Conservation (phyloP, 305 asterid species). For the Solanum aculeatissimum region DNA sequence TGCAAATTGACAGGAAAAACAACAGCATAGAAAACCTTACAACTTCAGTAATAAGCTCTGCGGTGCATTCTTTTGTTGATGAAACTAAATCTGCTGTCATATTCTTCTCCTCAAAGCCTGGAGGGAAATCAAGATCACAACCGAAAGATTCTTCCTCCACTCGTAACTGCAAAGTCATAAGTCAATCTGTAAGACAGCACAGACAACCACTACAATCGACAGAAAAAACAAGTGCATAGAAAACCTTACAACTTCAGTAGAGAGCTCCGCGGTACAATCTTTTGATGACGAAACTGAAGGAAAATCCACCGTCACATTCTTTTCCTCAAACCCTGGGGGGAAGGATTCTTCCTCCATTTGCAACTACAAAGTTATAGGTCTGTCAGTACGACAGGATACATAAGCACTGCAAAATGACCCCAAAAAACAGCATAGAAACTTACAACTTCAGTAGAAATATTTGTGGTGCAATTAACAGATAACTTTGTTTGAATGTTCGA, state of each 20-base stretch:
- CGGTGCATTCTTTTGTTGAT: constrained; percentile 9
- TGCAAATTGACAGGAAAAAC: neutral
- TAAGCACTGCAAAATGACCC: neutral
- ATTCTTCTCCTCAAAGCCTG: constrained; percentile 59
- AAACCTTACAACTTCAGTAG: constrained; percentile 38
- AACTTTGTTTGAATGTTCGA: constrained; percentile 12
- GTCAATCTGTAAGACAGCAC: constrained; percentile 13
- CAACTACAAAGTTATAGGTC: constrained; percentile 35
- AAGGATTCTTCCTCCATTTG: constrained; percentile 8
- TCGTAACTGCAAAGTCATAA: constrained; percentile 34
- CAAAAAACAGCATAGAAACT: neutral
- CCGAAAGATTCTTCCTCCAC: constrained; percentile 4
- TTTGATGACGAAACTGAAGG: constrained; percentile 12
- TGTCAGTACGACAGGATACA: constrained; percentile 9
- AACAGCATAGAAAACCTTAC: constrained; percentile 21
- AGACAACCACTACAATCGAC: neutral
- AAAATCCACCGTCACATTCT: constrained; percentile 19
- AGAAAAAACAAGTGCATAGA: neutral
- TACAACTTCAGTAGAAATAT: constrained; percentile 38
- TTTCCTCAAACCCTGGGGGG: constrained; percentile 80
- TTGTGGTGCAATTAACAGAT: constrained; percentile 15
- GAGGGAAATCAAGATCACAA: constrained; percentile 36
- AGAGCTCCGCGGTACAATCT: constrained; percentile 15
- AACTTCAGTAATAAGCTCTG: constrained; percentile 26
- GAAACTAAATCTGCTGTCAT: constrained; percentile 19